phyloP scores from a whole-genome alignment of 2,329 filamentous ascomycete genomes.

The Celoporthe dispersa region DNA sequence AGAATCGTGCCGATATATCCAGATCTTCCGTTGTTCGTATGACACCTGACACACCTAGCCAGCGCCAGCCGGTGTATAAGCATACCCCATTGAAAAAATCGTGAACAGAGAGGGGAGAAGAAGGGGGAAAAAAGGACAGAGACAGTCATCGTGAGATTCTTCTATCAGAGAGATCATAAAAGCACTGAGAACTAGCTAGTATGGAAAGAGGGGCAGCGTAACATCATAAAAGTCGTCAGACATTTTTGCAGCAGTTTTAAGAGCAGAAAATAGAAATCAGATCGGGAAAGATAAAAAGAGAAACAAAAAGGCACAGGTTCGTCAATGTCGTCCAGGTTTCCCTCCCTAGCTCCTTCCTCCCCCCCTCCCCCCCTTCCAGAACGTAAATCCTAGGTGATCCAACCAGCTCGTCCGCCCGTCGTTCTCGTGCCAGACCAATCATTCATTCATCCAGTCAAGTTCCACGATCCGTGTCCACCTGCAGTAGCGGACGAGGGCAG shows the following conservation, averaged over 20 bases:
- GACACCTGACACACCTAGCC: background rate
- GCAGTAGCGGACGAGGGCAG: background rate
- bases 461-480: background rate
- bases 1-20: conserved; percentile 3
- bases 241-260: background rate
- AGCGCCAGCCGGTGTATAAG: background rate
- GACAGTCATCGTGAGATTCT: background rate
- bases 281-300: background rate
- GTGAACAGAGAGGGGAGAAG: too few species aligned
- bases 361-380: background rate
- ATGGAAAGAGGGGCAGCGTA: background rate
- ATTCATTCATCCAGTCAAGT: background rate
- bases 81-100: background rate
- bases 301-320: background rate
- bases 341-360: background rate
- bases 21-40: background rate
- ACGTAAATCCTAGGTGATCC: background rate
- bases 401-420: background rate
- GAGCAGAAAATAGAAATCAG: background rate
- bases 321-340: background rate
- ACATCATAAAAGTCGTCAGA: background rate
- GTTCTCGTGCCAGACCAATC: background rate
- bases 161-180: background rate
- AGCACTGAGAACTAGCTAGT: background rate
- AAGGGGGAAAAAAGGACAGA: background rate